Percentiles rank a stretch among this genome's conserved stretches.
These are phyloP conservation scores for Diplodia corticola DNA, from an alignment of 2,329 filamentous ascomycete species.

Conservation along the genomic window DNA sequence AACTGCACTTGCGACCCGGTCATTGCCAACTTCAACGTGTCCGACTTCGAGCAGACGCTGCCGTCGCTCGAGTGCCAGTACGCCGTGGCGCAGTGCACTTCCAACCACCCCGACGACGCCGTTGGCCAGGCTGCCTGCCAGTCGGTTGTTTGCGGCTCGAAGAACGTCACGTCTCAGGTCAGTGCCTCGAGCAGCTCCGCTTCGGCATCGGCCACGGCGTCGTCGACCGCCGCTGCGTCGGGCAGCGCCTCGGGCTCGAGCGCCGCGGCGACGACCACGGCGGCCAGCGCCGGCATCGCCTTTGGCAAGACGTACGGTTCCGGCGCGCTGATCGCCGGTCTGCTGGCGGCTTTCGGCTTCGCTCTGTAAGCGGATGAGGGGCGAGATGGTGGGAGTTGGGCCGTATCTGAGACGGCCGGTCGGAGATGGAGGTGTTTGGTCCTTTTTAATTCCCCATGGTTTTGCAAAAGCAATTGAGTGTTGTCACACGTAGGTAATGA, in stretches of 20 bases:
- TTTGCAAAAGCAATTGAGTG: slow-evolving; percentile 16
- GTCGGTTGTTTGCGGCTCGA: slow-evolving; percentile 53
- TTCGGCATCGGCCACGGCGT: slow-evolving; percentile 29
- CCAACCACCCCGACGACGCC: slow-evolving; percentile 47
- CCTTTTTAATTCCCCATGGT: slow-evolving; percentile 18
- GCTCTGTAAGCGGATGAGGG: slow-evolving; percentile 50
- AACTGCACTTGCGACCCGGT: slow-evolving; percentile 60
- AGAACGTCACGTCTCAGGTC: slow-evolving; percentile 28
- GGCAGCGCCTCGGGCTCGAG: slow-evolving; percentile 28
- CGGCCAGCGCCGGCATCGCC: slow-evolving; percentile 48
- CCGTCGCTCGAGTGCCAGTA: slow-evolving; percentile 38
- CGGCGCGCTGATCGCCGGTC: slow-evolving; percentile 52
- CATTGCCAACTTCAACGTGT: slow-evolving; percentile 54
- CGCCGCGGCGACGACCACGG: slow-evolving; percentile 32
- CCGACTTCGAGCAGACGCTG: slow-evolving; percentile 58
- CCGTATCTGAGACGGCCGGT: not conserved
- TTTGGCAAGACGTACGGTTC: slow-evolving; percentile 54
- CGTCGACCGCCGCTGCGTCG: slow-evolving; percentile 22
- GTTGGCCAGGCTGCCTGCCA: slow-evolving; percentile 48
- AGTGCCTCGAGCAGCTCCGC: slow-evolving; percentile 26
- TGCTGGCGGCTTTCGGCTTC: slow-evolving; percentile 59
- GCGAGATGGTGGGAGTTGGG: not conserved
- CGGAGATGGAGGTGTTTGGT: not conserved
- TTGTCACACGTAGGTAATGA: slow-evolving; percentile 22
- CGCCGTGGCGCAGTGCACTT: slow-evolving; percentile 46